phyloP scores from a whole-genome alignment of 805 yeast genomes.

The Lipomyces yamanashiensis region DNA sequence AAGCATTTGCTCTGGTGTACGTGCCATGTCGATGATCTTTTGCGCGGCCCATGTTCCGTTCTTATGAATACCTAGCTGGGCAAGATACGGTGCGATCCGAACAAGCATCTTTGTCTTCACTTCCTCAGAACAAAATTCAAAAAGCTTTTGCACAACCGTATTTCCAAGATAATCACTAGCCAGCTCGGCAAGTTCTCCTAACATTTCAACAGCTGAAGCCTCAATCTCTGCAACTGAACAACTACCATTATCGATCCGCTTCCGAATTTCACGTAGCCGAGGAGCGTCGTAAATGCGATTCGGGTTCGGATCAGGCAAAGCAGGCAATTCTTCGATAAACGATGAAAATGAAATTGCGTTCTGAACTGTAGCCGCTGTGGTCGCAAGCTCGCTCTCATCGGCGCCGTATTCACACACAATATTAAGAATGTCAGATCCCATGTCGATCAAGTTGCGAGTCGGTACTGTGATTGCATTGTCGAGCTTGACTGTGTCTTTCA shows the following conservation, averaged over 20 bases:
- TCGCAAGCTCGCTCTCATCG: constrained; percentile 40
- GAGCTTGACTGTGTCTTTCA: constrained; percentile 20
- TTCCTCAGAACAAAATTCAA: constrained; percentile 69
- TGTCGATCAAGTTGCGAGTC: constrained; percentile 39
- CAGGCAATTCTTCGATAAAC: constrained; percentile 48
- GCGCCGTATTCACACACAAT: constrained; percentile 47
- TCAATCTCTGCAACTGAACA: constrained; percentile 70
- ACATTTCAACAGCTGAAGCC: constrained; percentile 79
- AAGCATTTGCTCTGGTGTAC: constrained; percentile 63
- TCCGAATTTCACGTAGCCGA: constrained; percentile 82
- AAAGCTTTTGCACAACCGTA: constrained; percentile 90
- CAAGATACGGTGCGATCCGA: constrained; percentile 74
- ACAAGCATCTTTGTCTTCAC: constrained; percentile 81
- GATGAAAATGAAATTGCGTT: constrained; percentile 42
- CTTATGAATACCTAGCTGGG: constrained; percentile 93
- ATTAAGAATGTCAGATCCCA: constrained; percentile 42
- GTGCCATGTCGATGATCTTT: constrained; percentile 80
- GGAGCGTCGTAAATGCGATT: constrained; percentile 85
- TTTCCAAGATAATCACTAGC: constrained; percentile 94
- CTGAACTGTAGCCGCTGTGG: constrained; percentile 39
- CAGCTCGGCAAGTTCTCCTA: constrained; percentile 85
- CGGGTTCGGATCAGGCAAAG: constrained; percentile 73
- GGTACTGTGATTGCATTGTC: constrained; percentile 34
- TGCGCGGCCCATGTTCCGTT: constrained; percentile 99
- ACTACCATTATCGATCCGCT: constrained; percentile 62